These are phyloP conservation scores for Penicillium canariense DNA, from an alignment of 495 filamentous ascomycete genomes.

Conservation along the genomic window DNA sequence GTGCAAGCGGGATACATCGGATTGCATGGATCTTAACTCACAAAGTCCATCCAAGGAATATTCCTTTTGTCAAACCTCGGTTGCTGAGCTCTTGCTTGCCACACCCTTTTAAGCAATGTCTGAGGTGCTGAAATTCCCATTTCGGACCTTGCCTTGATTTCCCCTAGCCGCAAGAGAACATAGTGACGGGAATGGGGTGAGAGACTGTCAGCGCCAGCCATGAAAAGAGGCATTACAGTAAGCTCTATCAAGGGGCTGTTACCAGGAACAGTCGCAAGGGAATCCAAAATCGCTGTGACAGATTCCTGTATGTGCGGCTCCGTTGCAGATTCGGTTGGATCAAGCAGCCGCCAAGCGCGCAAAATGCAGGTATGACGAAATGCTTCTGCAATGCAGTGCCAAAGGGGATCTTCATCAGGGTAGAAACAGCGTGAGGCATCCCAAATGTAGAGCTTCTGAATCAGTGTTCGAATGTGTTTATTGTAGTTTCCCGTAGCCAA, in stretches of 20 bases:
- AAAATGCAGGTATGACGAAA: slow-evolving; percentile 37
- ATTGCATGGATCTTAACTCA: slow-evolving; percentile 23
- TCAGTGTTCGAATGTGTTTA: slow-evolving; percentile 15
- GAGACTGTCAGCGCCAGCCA: slow-evolving; percentile 37
- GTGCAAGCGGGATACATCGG: background rate
- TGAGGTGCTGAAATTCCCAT: slow-evolving; percentile 29
- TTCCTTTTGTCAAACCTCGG: slow-evolving; percentile 26
- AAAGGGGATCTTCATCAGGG: slow-evolving; percentile 30
- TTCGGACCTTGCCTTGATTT: slow-evolving; percentile 33
- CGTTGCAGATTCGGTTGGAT: slow-evolving; percentile 25
- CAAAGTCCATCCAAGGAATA: slow-evolving; percentile 37
- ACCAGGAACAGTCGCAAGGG: slow-evolving; percentile 29
- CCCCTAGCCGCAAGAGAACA: slow-evolving; percentile 25
- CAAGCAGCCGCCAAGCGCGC: slow-evolving; percentile 32
- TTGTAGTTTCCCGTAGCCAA: slow-evolving; percentile 20
- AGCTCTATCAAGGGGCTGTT: slow-evolving; percentile 31
- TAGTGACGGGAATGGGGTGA: slow-evolving; percentile 36
- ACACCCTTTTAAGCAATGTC: slow-evolving; percentile 31
- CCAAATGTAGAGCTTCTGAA: slow-evolving; percentile 32
- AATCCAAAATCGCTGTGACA: slow-evolving; percentile 31
- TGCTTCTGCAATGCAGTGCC: slow-evolving; percentile 32
- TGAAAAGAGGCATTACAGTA: slow-evolving; percentile 36
- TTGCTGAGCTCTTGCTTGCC: slow-evolving; percentile 32
- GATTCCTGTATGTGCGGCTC: slow-evolving; percentile 29
- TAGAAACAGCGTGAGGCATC: slow-evolving; percentile 21